Evolutionary conservation across 2,329 filamentous ascomycete genomes (phyloP), one percentile per base, ranked within the genome.

Genomic region (Exophiala mesophila): DNA sequence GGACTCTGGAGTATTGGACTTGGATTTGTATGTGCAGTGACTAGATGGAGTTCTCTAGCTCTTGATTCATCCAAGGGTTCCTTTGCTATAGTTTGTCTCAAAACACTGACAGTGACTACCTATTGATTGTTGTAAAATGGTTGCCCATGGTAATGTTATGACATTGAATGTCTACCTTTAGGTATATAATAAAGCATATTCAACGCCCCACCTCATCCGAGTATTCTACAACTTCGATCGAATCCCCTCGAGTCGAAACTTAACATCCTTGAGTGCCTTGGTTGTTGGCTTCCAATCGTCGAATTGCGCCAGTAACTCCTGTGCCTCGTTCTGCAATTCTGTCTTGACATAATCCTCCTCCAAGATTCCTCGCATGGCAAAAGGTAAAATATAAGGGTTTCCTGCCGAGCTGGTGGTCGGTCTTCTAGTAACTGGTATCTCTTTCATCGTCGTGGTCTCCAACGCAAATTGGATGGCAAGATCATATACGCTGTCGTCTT

Each of bases 191-290:
- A n/a, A n/a, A 26, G 6, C 12, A 26, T 26, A 26, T 26, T 26
- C 23, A 26, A n/a, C n/a, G n/a, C n/a, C n/a, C n/a, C n/a, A n/a
- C n/a, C n/a, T n/a, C n/a, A n/a, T n/a, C n/a, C n/a, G n/a, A n/a
- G n/a, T n/a, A n/a, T n/a, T n/a, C 23, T 28, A 80, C 8, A 96
- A 68, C 66, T 88, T 94, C 35, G 88, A 95, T 57, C 87, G 77
- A 32, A 98, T 86, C 2, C 84, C 90, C 67, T 97, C 92, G 15
- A 98, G 71, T 49, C 92, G 76, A 64, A 94, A 97, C 64, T 94
- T 94, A 34, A 98, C 89, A 64, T 98, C 92, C 67, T 92, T 95
- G 44, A 98, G 67, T 31, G 85, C 85, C 68, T 97, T 98, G 5
- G 82, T 94, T 0, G 73, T 75, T 1, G 92, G 92, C 59, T 85